Evolutionary conservation across 495 filamentous ascomycete genomes (phyloP).

Genomic region (Aspergillus cristatus): DNA sequence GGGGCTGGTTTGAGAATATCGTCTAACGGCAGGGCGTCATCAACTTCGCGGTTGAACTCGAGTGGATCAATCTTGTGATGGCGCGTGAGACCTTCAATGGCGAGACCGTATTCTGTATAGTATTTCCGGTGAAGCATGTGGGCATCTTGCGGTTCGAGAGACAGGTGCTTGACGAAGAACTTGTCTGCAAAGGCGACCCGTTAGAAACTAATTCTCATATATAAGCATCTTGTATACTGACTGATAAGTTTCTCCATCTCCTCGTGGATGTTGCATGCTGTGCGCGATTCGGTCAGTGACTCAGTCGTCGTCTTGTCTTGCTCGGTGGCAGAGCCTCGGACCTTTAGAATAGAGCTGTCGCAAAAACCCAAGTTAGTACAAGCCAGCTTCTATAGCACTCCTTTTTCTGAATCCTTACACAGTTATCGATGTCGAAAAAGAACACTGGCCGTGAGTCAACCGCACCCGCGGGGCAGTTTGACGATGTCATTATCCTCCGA

Average conservation of each 20-base stretch:
- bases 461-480: slow-evolving; percentile 5
- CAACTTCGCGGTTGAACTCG: slow-evolving; percentile 88
- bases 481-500: not conserved
- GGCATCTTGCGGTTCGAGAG: slow-evolving; percentile 63
- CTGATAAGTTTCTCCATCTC: slow-evolving; percentile 63
- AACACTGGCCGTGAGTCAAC: slow-evolving; percentile 51
- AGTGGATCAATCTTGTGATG: slow-evolving; percentile 94
- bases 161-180: slow-evolving; percentile 75
- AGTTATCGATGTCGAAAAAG: slow-evolving; percentile 98
- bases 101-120: slow-evolving; percentile 90
- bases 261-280: slow-evolving; percentile 61
- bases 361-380: slow-evolving; percentile 1
- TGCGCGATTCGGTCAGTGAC: not conserved
- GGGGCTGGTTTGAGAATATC: slow-evolving; percentile 68
- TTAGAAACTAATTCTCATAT: too few species aligned
- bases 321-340: slow-evolving; percentile 6
- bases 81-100: slow-evolving; percentile 88
- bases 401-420: slow-evolving; percentile 60
- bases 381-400: too few species aligned
- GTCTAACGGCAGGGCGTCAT: slow-evolving; percentile 90
- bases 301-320: not conserved
- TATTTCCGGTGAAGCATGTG: slow-evolving; percentile 77
- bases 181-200: slow-evolving; percentile 36
- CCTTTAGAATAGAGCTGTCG: slow-evolving; percentile 47
- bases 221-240: slow-evolving; percentile 10